Percentiles rank a stretch among this genome's conserved stretches.
These are phyloP conservation scores for Firmiana major DNA, from an alignment of 345 rosid genomes.

Conservation along the genomic window DNA sequence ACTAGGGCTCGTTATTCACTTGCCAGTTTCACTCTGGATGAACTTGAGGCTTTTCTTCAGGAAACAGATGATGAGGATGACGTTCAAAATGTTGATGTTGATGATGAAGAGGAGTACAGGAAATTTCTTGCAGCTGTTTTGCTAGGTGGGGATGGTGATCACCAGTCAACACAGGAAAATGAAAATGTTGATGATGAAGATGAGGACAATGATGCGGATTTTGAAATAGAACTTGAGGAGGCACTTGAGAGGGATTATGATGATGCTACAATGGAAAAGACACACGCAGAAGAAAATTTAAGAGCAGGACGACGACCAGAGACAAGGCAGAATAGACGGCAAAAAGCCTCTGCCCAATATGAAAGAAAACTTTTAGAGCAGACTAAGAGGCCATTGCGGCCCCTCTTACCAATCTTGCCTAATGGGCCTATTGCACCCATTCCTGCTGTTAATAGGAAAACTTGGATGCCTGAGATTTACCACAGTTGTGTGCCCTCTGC, in stretches of 20 bases:
- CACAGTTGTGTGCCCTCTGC: constrained; percentile 20
- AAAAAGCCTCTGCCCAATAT: constrained; percentile 40
- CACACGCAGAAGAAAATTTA: constrained; percentile 24
- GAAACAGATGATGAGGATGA: constrained; percentile 94
- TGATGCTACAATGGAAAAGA: constrained; percentile 39
- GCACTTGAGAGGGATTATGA: constrained; percentile 87
- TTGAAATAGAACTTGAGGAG: constrained; percentile 92
- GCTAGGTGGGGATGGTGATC: constrained; percentile 52
- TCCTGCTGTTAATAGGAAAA: constrained; percentile 24
- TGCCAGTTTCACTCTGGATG: constrained; percentile 82
- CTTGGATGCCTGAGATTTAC: constrained; percentile 29
- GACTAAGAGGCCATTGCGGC: constrained; percentile 67
- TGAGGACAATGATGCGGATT: constrained; percentile 85
- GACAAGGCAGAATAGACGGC: constrained; percentile 81
- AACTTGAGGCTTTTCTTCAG: constrained; percentile 91
- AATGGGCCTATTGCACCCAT: constrained; percentile 30
- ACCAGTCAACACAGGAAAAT: constrained; percentile 30
- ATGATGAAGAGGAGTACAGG: constrained; percentile 84
- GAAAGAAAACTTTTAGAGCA: constrained; percentile 53
- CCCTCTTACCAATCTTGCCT: constrained; percentile 63
- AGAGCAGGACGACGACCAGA: constrained; percentile 51
- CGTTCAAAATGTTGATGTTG: constrained; percentile 74
- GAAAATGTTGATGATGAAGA: constrained; percentile 65
- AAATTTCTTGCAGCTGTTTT: constrained; percentile 92
- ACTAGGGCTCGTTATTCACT: constrained; percentile 91